Base-by-base conservation (phyloP, 768 basidiomycete genomes). In the Rickenella mellea region DNA sequence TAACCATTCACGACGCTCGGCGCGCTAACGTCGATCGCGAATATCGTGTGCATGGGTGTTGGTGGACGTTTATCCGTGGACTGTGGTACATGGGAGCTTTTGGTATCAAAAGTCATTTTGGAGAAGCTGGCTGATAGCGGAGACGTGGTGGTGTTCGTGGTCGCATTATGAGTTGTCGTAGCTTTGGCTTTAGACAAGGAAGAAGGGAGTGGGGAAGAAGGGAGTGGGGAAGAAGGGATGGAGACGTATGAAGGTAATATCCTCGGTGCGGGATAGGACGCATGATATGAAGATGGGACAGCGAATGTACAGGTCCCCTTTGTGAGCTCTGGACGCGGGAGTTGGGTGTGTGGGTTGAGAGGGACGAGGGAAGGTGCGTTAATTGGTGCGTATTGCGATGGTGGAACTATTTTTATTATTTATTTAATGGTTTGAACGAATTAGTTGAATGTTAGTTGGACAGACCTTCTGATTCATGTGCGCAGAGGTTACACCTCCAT, bases 401-500 rank as follows among this genome's bases (percentile, higher is more conserved):
- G 49, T 74, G 85, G 57, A 89, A 96, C 60, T 94, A 94, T 37
- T 83, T 81, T 9, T 9, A 74, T 65, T 37, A 96, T 93, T 94
- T 24, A 35, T 30, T 3, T 24, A 27, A 10, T 17, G 14, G 24
- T 9, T n/a, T 19, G 39, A 36, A 14, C 29, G 33, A n/a, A 12
- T 27, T 20, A 5, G 28, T 20, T 8, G 12, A n/a, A 14, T 24
- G 24, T 2, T 1, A 1, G 31, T 22, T 20, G 14, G n/a, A 55
- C 82, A 51, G 50, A 93, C 94, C 92, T 67, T 78, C 72, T n/a
- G 86, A 90, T 54, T 84, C 77, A 49, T 80, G 74, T 2, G 68
- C 63, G 62, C 96, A 99, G 12, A 99, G 57, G 67, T 98, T 98
- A 59, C 96, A 99, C 52, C 71, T 79, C 89, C 93, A 99, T 50